These are phyloP conservation scores for Diaporthe destruens DNA, from an alignment of 2,329 filamentous ascomycete genomes.

Conservation along the genomic window DNA sequence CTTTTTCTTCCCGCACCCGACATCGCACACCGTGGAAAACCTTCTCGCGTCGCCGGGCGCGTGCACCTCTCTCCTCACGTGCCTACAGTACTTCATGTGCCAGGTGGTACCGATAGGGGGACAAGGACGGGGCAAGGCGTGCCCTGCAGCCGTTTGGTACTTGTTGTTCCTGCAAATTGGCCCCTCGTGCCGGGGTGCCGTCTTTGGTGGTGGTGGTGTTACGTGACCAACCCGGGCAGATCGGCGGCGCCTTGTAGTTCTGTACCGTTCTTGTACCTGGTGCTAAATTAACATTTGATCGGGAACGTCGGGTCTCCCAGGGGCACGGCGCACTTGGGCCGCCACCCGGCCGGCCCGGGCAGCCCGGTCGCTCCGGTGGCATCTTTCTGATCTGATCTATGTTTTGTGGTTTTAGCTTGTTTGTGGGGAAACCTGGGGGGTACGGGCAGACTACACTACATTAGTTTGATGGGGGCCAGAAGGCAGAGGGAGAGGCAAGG, in stretches of 20 bases:
- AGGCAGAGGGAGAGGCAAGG: too few species aligned
- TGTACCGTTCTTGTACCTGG: neutral
- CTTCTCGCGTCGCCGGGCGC: neutral
- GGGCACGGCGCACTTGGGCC: conserved; percentile 25
- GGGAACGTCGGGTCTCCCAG: conserved; percentile 7
- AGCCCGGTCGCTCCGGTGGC: too few species aligned
- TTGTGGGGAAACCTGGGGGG: conserved; percentile 6
- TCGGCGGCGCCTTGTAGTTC: neutral
- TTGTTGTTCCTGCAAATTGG: neutral
- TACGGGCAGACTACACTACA: neutral
- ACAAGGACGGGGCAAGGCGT: neutral
- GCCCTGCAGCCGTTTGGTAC: neutral
- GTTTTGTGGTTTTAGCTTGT: neutral
- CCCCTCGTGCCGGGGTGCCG: neutral
- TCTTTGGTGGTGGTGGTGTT: neutral
- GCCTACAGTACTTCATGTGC: too few species aligned
- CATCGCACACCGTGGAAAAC: conserved; percentile 15
- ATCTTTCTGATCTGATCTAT: neutral
- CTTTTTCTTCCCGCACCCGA: conserved; percentile 10
- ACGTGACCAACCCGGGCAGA: neutral
- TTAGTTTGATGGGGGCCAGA: neutral
- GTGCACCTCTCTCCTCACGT: too few species aligned
- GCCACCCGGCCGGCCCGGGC: conserved; percentile 6
- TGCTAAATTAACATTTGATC: neutral
- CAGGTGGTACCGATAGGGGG: neutral